These are phyloP conservation scores for Cardiospermum halicacabum DNA, from an alignment of 345 rosid species.

Conservation along the genomic window DNA sequence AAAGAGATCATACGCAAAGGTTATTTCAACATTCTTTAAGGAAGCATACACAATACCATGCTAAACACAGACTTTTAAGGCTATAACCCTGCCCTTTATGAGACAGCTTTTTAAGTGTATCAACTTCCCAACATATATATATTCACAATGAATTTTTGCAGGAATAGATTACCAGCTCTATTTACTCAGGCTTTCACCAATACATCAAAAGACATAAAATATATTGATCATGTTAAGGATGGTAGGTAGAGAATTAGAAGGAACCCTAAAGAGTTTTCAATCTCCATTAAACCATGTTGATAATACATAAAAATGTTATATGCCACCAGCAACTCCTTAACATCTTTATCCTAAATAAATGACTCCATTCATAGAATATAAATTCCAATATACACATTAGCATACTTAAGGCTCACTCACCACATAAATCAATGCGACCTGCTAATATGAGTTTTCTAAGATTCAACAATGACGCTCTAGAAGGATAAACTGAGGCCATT, in stretches of 20 bases:
- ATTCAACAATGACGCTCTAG: conserved; percentile 30
- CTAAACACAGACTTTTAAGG: not conserved
- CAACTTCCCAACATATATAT: not conserved
- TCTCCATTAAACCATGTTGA: not conserved
- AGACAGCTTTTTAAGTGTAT: too few species aligned
- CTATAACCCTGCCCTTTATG: not conserved
- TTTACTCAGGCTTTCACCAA: not conserved
- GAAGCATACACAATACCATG: not conserved
- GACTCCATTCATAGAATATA: not conserved
- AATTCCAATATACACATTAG: not conserved
- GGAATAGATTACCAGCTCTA: not conserved
- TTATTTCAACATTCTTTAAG: not conserved
- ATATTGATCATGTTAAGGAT: not conserved
- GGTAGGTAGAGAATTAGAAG: not conserved
- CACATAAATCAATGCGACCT: conserved; percentile 68
- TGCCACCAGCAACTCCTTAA: not conserved
- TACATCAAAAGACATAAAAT: not conserved
- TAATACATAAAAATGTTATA: not conserved
- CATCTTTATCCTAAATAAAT: not conserved
- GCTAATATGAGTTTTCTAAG: conserved; percentile 57
- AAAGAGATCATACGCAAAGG: not conserved
- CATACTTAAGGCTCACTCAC: conserved; percentile 54
- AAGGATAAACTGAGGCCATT: conserved; percentile 13
- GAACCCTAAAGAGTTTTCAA: not conserved
- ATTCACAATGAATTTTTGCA: not conserved